Evolutionary conservation across 257 asterid species (phyloP), one percentile per base, ranked within the genome.

Genomic region (Osmanthus fragrans): DNA sequence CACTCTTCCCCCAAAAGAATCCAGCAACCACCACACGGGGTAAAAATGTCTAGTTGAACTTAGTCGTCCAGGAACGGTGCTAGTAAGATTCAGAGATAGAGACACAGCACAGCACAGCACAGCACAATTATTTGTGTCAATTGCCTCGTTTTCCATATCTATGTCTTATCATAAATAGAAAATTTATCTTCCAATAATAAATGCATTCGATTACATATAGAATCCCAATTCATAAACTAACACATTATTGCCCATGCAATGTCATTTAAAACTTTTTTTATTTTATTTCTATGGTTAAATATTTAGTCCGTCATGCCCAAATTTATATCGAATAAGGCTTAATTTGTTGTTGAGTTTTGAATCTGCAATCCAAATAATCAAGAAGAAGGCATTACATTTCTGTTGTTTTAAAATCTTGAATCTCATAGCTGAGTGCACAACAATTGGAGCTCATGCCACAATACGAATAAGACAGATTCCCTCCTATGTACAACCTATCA

Each of bases 221-320:
- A 45, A 36, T 19, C 21, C 29, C 80, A 29, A 69, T 7, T 30
- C 40, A 54, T 23, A 67, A 69, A 40, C 21, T 45, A 15, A 4
- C 6, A 45, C 54, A 45, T 3, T 45, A 45, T 45, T 13, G 19
- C 54, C n/a, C 74, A 15, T 40, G 47, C 47, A 69, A 77, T 21
- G 74, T 74, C 72, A 74, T 77, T 77, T 56, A 25, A 77, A 68
- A 63, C 77, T 70, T 27, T 82, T 68, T 76, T 76, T 12, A 5
- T 70, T 73, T 69, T 79, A 4, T 47, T 47, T 47, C 7, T 47
- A 16, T 47, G 56, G 19, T 47, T 47, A 47, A 47, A 47, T 16
- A 5, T 47, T 15, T 15, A 4, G 15, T 47, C 6, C 15, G 56
- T 4, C 56, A 47, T 13, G n/a, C 6, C 56, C n/a, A 47, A 47